These are phyloP conservation scores for Lotus japonicus DNA, from an alignment of 306 rosid genomes.

Conservation along the genomic window DNA sequence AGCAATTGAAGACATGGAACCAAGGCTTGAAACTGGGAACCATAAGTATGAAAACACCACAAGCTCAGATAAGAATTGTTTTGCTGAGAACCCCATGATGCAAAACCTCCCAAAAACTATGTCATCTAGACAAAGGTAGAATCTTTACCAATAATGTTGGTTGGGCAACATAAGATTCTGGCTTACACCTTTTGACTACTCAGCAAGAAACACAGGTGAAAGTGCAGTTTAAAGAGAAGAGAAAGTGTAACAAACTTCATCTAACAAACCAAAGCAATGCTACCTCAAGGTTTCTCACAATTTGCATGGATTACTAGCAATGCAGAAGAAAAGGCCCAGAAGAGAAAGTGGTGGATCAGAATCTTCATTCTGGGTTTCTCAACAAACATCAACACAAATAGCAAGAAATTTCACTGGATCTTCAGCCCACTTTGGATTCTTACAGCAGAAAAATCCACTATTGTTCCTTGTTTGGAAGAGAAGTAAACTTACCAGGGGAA, in stretches of 20 bases:
- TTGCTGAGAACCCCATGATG: slow-evolving; percentile 31
- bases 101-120: neutral
- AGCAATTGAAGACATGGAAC: slow-evolving; percentile 90
- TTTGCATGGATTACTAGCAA: slow-evolving; percentile 5
- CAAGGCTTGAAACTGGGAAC: slow-evolving; percentile 54
- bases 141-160: neutral
- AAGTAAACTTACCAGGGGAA: slow-evolving; percentile 20
- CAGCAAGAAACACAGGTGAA: slow-evolving; percentile 19
- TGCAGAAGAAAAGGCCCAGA: slow-evolving; percentile 1
- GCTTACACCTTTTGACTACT: neutral
- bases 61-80: slow-evolving; percentile 22
- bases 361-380: neutral
- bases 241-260: neutral
- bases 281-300: neutral
- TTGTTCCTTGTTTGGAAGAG: slow-evolving; percentile 6
- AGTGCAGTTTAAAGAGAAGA: slow-evolving; percentile 1
- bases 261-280: neutral
- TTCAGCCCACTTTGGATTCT: neutral
- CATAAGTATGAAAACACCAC: slow-evolving; percentile 43
- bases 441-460: neutral
- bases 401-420: neutral
- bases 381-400: neutral
- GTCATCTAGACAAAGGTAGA: neutral
- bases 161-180: slow-evolving; percentile 10
- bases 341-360: neutral